These are phyloP conservation scores for Moricandia arvensis DNA, from an alignment of 345 rosid genomes.

Conservation along the genomic window DNA sequence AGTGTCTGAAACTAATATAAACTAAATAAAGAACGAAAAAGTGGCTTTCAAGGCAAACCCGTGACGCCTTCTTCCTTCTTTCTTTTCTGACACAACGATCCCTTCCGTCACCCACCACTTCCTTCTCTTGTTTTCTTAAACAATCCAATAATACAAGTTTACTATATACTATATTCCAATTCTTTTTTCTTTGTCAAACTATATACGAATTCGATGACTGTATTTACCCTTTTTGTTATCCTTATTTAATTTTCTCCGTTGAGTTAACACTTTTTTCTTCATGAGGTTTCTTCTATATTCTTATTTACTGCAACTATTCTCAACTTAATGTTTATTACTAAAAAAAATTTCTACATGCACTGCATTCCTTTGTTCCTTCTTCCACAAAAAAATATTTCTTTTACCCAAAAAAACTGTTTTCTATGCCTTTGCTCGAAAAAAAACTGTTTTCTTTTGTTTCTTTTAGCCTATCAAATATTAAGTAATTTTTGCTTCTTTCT, in stretches of 20 bases:
- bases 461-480: neutral
- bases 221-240: neutral
- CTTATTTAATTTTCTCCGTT: neutral
- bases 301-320: conserved; percentile 30
- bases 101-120: conserved; percentile 60
- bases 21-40: conserved; percentile 26
- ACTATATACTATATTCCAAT: no score
- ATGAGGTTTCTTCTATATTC: conserved; percentile 22
- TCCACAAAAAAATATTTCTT: neutral
- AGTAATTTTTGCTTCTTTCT: neutral
- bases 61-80: conserved; percentile 52
- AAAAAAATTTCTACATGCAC: conserved; percentile 29
- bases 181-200: no score
- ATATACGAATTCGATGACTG: neutral
- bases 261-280: conserved; percentile 33
- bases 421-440: no score
- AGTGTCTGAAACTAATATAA: conserved; percentile 52
- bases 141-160: conserved; percentile 26
- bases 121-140: conserved; percentile 34
- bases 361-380: conserved; percentile 19
- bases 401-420: neutral
- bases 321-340: conserved; percentile 26
- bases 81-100: conserved; percentile 60
- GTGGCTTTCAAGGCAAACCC: conserved; percentile 95
- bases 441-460: conserved; percentile 1